Evolutionary conservation across 108 stramenopile genomes (phyloP).

Genomic region (Cylindrotheca fusiformis): DNA sequence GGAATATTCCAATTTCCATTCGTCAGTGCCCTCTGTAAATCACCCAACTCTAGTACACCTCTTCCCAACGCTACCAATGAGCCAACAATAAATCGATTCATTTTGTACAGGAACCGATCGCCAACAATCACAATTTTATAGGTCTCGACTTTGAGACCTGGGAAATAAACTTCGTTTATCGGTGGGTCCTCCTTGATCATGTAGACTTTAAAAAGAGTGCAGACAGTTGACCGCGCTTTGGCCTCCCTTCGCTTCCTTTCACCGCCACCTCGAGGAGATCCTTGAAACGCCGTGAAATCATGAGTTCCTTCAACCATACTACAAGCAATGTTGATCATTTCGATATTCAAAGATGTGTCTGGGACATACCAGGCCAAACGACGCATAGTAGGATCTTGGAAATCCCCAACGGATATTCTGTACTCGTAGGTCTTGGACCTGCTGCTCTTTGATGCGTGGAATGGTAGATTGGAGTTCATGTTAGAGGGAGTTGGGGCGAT

Average conservation of each 20-base stretch:
- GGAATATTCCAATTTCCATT: slow-evolving; percentile 4
- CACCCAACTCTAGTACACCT: slow-evolving; percentile 36
- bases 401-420: slow-evolving; percentile 48
- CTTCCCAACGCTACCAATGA: slow-evolving; percentile 63
- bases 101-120: slow-evolving; percentile 84
- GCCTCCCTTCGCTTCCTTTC: background rate
- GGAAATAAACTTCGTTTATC: slow-evolving; percentile 7
- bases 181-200: background rate
- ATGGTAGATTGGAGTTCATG: slow-evolving; percentile 24
- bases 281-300: slow-evolving; percentile 74
- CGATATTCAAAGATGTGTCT: slow-evolving; percentile 2
- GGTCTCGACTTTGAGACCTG: slow-evolving; percentile 16
- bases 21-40: slow-evolving; percentile 44
- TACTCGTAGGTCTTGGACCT: slow-evolving; percentile 69
- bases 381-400: slow-evolving; percentile 60
- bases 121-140: slow-evolving; percentile 55
- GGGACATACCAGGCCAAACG: slow-evolving; percentile 59
- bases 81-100: slow-evolving; percentile 79
- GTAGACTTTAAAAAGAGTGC: slow-evolving; percentile 3
- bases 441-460: slow-evolving; percentile 75
- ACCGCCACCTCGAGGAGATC: slow-evolving; percentile 6
- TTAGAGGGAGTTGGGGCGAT: slow-evolving; percentile 41
- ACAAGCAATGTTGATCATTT: slow-evolving; percentile 15
- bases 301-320: slow-evolving; percentile 33
- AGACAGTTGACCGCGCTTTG: background rate